Percentiles rank a stretch among this genome's conserved stretches.
Evolutionary conservation across 2,329 filamentous ascomycete species (phyloP).

Genomic region (Neospermospora avenae): DNA sequence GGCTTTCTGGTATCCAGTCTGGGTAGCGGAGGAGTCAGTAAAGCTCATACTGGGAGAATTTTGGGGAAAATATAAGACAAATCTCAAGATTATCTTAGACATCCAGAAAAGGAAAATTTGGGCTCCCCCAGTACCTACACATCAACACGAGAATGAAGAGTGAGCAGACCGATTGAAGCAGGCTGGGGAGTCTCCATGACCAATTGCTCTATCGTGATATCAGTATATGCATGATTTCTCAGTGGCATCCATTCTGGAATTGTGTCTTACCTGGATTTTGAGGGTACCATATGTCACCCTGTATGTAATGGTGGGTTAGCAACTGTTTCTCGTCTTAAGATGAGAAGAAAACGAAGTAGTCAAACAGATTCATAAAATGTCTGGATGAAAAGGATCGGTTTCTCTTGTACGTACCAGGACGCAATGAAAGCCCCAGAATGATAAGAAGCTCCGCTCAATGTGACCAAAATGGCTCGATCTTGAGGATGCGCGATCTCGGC

Average conservation of each 20-base stretch:
- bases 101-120: no score
- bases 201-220: slow-evolving; percentile 1
- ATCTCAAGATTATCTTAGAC: no score
- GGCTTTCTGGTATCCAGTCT: slow-evolving; percentile 5
- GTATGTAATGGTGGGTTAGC: no score
- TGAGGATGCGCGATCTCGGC: slow-evolving; percentile 46
- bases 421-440: slow-evolving; percentile 44
- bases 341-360: no score
- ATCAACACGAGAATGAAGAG: not conserved
- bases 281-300: slow-evolving; percentile 35
- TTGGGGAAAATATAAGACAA: no score
- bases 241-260: no score
- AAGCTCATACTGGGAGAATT: no score
- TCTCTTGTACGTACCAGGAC: slow-evolving; percentile 35
- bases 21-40: no score
- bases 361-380: no score
- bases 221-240: not conserved
- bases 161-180: slow-evolving; percentile 11
- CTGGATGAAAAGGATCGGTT: no score
- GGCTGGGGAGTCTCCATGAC: slow-evolving; percentile 13
- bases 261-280: not conserved
- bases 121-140: not conserved
- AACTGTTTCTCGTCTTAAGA: no score
- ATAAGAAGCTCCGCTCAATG: slow-evolving; percentile 43
- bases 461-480: slow-evolving; percentile 44